Evolutionary conservation across 2,329 filamentous ascomycete genomes (phyloP).

Genomic region (Colletotrichum chrysophilum): DNA sequence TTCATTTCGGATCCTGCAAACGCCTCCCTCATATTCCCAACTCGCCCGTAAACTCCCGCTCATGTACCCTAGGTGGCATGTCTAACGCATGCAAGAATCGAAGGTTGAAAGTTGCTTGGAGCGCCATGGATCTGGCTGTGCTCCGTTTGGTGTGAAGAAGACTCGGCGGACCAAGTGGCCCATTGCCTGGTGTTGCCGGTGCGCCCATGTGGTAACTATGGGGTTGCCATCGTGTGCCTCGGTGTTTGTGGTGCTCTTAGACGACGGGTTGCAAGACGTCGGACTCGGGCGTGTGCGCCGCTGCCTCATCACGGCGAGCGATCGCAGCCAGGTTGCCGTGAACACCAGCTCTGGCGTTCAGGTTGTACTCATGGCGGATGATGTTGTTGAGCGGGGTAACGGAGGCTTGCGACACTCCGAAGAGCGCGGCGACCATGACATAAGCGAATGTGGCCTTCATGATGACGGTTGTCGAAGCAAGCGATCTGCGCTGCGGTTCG

Average conservation of each 20-base stretch:
- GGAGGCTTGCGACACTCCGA: conserved; percentile 12
- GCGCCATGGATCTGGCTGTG: not conserved
- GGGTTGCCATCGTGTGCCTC: not conserved
- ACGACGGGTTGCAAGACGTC: conserved; percentile 3
- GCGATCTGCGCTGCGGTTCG: not conserved
- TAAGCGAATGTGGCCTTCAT: conserved; percentile 16
- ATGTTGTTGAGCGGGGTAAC: conserved; percentile 19
- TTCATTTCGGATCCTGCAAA: not conserved
- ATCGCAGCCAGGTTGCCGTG: not conserved
- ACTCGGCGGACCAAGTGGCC: not conserved
- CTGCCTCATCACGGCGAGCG: not conserved
- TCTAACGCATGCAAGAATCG: conserved; percentile 2
- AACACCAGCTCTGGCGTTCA: conserved; percentile 15
- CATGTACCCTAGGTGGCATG: conserved; percentile 4
- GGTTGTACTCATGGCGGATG: conserved; percentile 19
- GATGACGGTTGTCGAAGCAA: not conserved
- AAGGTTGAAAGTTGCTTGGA: not conserved
- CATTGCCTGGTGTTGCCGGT: not conserved
- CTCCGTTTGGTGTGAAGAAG: not conserved
- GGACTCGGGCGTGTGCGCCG: not conserved
- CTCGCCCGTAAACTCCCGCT: not conserved
- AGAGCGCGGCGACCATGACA: not conserved
- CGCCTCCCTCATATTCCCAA: not conserved
- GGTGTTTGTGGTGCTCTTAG: not conserved
- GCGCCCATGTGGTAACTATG: not conserved